phyloP scores from a whole-genome alignment of 768 basidiomycete genomes.

The Boletus sp. region DNA sequence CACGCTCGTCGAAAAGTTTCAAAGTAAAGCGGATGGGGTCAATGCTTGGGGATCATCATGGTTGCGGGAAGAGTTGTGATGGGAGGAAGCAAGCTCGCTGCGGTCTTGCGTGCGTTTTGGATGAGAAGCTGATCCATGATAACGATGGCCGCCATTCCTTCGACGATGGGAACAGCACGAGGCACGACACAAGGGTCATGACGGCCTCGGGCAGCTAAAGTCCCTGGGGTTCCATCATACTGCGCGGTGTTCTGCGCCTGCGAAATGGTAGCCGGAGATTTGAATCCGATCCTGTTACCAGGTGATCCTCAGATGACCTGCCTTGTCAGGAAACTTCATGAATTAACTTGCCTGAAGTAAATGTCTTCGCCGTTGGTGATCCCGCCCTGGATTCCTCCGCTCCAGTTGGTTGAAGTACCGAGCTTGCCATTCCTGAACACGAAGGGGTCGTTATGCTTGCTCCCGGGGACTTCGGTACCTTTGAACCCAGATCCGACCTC shows the following conservation, averaged over 20 bases:
- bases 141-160: conserved; percentile 95
- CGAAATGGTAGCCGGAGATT: conserved; percentile 97
- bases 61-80: conserved; percentile 88
- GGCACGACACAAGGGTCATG: conserved; percentile 99
- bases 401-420: conserved; percentile 90
- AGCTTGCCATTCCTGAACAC: conserved; percentile 67
- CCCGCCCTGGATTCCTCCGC: conserved; percentile 95
- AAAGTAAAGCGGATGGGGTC: conserved; percentile 1
- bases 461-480: conserved; percentile 91
- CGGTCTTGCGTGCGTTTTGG: conserved; percentile 79
- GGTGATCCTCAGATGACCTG: conserved; percentile 9
- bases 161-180: conserved; percentile 95
- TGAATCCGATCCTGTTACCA: conserved; percentile 83
- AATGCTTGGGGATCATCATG: conserved; percentile 67
- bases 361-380: conserved; percentile 97
- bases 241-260: conserved; percentile 87
- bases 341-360: conserved; percentile 79
- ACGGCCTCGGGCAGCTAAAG: conserved; percentile 86
- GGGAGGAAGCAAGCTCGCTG: conserved; percentile 76
- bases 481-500: conserved; percentile 97
- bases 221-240: conserved; percentile 89
- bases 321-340: not conserved
- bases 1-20: conserved; percentile 2
- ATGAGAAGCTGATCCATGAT: conserved; percentile 92
- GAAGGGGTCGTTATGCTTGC: conserved; percentile 92